Conservation (phyloP, 2,329 filamentous ascomycete species). For the Fusarium begoniae region DNA sequence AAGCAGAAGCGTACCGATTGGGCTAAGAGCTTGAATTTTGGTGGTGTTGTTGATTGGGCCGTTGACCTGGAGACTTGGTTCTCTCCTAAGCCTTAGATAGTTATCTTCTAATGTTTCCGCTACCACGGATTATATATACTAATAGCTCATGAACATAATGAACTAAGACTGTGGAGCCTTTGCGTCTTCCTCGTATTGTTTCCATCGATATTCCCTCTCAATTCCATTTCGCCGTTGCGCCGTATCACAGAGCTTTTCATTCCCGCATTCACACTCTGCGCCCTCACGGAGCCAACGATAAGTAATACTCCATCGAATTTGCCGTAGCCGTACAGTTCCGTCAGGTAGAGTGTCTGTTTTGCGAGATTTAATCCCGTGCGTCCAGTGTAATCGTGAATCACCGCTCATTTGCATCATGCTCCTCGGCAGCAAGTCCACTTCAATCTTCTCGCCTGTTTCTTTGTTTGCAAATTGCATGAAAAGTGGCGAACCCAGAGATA, state of each 20-base stretch:
- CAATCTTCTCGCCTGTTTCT: constrained; percentile 43
- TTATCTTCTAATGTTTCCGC: background rate
- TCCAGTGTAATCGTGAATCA: constrained; percentile 63
- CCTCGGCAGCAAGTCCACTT: constrained; percentile 58
- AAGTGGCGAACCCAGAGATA: constrained; percentile 54
- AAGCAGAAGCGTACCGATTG: constrained; percentile 35
- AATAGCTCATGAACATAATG: constrained; percentile 7
- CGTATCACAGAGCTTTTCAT: constrained; percentile 61
- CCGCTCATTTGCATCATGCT: constrained; percentile 63
- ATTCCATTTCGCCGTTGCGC: constrained; percentile 57
- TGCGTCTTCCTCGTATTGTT: constrained; percentile 44
- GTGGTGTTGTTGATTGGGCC: constrained; percentile 46
- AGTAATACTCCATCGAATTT: constrained; percentile 63
- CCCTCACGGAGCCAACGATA: constrained; percentile 62
- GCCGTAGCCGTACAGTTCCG: constrained; percentile 54
- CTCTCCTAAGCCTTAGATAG: constrained; percentile 27
- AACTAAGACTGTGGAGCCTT: background rate
- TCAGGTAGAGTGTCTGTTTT: constrained; percentile 61
- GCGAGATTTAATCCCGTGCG: constrained; percentile 63
- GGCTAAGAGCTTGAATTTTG: constrained; percentile 42
- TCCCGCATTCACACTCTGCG: constrained; percentile 59
- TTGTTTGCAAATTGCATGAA: constrained; percentile 56
- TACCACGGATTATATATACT: background rate
- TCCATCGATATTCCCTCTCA: constrained; percentile 62
- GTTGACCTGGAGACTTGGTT: constrained; percentile 43